Base-by-base conservation (phyloP, 495 filamentous ascomycete species). In the Neurospora sp. region DNA sequence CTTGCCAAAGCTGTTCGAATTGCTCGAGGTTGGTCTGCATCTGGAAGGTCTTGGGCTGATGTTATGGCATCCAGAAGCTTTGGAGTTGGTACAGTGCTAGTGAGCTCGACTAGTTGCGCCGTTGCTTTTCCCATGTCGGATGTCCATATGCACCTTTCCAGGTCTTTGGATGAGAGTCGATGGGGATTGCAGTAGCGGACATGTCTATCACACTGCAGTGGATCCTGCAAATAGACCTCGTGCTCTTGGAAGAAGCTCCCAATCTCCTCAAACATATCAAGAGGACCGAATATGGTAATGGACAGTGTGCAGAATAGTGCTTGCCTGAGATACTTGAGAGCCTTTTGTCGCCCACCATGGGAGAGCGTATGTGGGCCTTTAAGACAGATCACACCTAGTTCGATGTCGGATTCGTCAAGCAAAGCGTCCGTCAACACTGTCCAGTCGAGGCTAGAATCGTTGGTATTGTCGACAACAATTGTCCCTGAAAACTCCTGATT, bases 181-280 rank as follows among this genome's bases (percentile, higher is more conserved):
- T 86, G 85, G 5, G 85, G 85, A 74, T 86, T 86, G 39, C 76
- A 79, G 72, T 86, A 86, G 38, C 40, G 75, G 3, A 81, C 78
- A 37, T 85, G 75, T 16, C 68, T 44, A 37, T 79, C 35, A 66
- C 82, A 83, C 8, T 48, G 53, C 2, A 41, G 18, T 7, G 84
- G 84, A 70, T 85, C 81, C 73, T 86, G 84, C 18, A 87, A 70
- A 72, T 80, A 84, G 4, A 80, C 68, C 0, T 78, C 76, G 44
- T 79, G 75, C 2, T 78, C 73, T 6, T 78, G 72, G 14, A 84
- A 77, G 42, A 77, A 85, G 3, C 70, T 48, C 12, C 81, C 80
- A 46, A 85, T 69, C 14, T 78, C 70, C 0, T 82, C 80, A 68
- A 77, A 80, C 1, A 80, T 35, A 3, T 73, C 73, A 1, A 72